Conservation (phyloP, 2,329 filamentous ascomycete genomes). For the Lecanicillium sp. region DNA sequence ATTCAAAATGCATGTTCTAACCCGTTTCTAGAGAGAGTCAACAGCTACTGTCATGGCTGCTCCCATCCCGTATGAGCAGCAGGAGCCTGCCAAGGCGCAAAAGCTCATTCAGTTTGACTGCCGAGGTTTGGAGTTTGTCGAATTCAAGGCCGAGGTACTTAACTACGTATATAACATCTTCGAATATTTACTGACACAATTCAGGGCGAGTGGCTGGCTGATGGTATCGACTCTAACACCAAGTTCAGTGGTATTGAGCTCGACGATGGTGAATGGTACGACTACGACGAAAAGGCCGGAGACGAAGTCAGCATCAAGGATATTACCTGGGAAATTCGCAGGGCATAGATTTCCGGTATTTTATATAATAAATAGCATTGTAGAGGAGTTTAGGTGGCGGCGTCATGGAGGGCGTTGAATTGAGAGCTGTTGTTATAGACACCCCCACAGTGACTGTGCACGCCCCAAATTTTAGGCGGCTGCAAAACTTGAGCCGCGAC, state of each 20-base stretch:
- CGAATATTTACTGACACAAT: conserved; percentile 6
- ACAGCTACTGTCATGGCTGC: conserved; percentile 76
- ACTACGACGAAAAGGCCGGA: conserved; percentile 90
- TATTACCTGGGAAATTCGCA: conserved; percentile 76
- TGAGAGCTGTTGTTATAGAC: conserved; percentile 3
- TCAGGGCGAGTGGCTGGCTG: conserved; percentile 85
- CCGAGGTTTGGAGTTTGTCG: conserved; percentile 82
- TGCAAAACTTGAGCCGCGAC: background rate
- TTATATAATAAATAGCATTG: background rate
- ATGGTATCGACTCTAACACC: conserved; percentile 71
- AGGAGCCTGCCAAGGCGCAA: conserved; percentile 65
- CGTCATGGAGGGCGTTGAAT: conserved; percentile 2
- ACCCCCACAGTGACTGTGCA: conserved; percentile 7
- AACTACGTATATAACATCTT: conserved; percentile 1
- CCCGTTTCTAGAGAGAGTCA: conserved; percentile 60
- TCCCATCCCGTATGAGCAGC: conserved; percentile 64
- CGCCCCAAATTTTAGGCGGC: conserved; percentile 2
- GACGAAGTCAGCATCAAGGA: conserved; percentile 93
- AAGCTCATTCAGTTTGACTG: conserved; percentile 91
- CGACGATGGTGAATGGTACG: conserved; percentile 90
- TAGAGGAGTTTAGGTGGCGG: background rate
- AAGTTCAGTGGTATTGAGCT: conserved; percentile 81
- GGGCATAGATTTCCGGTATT: conserved; percentile 45
- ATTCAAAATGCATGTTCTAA: background rate
- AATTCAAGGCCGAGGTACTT: conserved; percentile 81